Evolutionary conservation across 768 basidiomycete genomes (phyloP).

Genomic region (Dioszegia hungarica): DNA sequence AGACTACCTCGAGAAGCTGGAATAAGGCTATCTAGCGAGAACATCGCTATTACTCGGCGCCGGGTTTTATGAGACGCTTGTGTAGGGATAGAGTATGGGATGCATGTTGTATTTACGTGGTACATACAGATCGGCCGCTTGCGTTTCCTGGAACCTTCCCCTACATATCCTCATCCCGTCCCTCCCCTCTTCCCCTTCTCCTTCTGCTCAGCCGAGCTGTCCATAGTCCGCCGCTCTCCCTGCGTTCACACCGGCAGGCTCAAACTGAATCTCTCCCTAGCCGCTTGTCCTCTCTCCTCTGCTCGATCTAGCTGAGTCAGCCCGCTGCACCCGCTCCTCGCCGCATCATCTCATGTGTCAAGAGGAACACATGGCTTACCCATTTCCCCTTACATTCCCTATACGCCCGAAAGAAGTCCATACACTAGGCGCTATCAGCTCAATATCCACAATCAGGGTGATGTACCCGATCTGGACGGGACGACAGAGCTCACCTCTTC

Average conservation of each 20-base stretch:
- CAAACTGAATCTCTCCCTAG: conserved; percentile 17
- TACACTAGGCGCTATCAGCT: conserved; percentile 24
- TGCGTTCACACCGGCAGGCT: background rate
- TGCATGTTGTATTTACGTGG: conserved; percentile 1
- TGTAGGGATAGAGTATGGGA: background rate
- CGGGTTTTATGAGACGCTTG: background rate
- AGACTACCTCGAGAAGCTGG: conserved; percentile 88
- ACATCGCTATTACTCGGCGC: background rate
- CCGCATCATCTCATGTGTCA: no score
- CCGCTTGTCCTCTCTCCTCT: conserved; percentile 38
- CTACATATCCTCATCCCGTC: no score
- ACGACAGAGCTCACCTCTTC: conserved; percentile 36
- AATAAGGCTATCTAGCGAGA: conserved; percentile 59
- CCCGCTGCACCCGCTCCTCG: background rate
- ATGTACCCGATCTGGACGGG: background rate
- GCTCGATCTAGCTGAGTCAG: conserved; percentile 25
- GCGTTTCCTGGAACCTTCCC: no score
- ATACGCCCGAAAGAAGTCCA: conserved; percentile 41
- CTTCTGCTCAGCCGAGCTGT: no score
- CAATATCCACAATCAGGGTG: background rate
- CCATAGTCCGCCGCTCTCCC: no score
- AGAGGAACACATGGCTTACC: conserved; percentile 24
- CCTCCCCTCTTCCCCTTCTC: no score
- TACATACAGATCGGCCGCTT: background rate
- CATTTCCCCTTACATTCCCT: conserved; percentile 48